Evolutionary conservation across 2,329 filamentous ascomycete species (phyloP).

Genomic region (Aspergillaceae sp.): DNA sequence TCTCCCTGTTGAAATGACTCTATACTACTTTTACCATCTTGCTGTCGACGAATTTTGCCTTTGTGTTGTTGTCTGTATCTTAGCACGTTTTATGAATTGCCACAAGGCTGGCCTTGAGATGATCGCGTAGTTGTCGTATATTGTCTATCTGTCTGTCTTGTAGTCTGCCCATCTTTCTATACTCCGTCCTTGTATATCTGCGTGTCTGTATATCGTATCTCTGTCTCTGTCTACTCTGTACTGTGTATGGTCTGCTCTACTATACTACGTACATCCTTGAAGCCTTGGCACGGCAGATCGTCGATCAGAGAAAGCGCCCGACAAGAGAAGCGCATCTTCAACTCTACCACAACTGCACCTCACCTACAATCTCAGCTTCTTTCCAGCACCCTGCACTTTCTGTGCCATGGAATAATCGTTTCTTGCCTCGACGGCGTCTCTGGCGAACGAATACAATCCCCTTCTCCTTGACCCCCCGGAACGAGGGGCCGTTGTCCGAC

Average conservation of each 20-base stretch:
- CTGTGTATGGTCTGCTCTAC: neutral
- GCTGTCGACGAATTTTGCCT: constrained; percentile 26
- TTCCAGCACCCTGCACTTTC: too few relatives aligned
- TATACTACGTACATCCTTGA: too few relatives aligned
- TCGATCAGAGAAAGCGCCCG: too few relatives aligned
- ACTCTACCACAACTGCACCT: neutral
- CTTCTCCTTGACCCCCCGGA: too few relatives aligned
- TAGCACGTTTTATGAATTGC: constrained; percentile 29
- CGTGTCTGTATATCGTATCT: neutral
- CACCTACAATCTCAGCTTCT: too few relatives aligned
- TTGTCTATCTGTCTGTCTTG: too few relatives aligned
- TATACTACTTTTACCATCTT: constrained; percentile 6
- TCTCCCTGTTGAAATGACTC: constrained; percentile 8
- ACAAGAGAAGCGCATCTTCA: neutral
- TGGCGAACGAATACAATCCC: too few relatives aligned
- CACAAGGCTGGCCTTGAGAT: constrained; percentile 17
- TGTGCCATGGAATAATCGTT: too few relatives aligned
- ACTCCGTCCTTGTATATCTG: neutral
- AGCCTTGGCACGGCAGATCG: neutral
- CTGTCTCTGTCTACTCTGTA: neutral
- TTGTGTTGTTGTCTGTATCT: constrained; percentile 32
- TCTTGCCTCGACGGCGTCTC: too few relatives aligned
- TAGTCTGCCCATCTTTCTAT: too few relatives aligned
- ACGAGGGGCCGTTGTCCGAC: too few relatives aligned
- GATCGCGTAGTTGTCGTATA: neutral